Conservation (phyloP, 352 stramenopile genomes). For the Phytophthora cactorum region DNA sequence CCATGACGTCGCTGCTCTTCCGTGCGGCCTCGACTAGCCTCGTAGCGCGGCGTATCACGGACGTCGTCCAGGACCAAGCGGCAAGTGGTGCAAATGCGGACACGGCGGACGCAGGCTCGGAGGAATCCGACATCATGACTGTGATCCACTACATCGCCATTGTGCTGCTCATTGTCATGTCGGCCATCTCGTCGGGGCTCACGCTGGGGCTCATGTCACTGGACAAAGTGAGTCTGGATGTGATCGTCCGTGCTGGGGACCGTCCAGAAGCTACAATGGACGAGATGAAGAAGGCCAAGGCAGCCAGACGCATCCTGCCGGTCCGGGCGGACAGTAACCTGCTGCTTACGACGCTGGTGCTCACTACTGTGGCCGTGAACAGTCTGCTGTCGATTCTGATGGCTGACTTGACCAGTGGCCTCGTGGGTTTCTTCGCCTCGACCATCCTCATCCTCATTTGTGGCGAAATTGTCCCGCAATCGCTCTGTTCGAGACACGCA, state of each 20-base stretch:
- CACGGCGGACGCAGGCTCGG: neutral
- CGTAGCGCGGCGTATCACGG: constrained; percentile 21
- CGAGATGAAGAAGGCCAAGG: constrained; percentile 56
- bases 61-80: constrained; percentile 3
- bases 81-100: neutral
- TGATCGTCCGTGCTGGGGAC: constrained; percentile 92
- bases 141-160: constrained; percentile 58
- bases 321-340: constrained; percentile 95
- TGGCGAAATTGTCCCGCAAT: constrained; percentile 93
- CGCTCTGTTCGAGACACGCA: constrained; percentile 94
- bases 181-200: constrained; percentile 94
- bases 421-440: constrained; percentile 94
- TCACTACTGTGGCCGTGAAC: constrained; percentile 98
- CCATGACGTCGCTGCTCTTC: constrained; percentile 32
- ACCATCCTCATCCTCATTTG: constrained; percentile 96
- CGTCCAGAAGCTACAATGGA: constrained; percentile 71
- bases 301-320: constrained; percentile 79
- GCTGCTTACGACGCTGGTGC: constrained; percentile 96
- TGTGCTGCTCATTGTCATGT: constrained; percentile 80
- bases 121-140: constrained; percentile 26
- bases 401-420: constrained; percentile 87
- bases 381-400: constrained; percentile 97
- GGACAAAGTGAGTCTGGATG: constrained; percentile 96
- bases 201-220: constrained; percentile 97
- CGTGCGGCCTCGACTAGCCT: constrained; percentile 16